phyloP scores from a whole-genome alignment of 805 yeast genomes.

The Pichia exigua region DNA sequence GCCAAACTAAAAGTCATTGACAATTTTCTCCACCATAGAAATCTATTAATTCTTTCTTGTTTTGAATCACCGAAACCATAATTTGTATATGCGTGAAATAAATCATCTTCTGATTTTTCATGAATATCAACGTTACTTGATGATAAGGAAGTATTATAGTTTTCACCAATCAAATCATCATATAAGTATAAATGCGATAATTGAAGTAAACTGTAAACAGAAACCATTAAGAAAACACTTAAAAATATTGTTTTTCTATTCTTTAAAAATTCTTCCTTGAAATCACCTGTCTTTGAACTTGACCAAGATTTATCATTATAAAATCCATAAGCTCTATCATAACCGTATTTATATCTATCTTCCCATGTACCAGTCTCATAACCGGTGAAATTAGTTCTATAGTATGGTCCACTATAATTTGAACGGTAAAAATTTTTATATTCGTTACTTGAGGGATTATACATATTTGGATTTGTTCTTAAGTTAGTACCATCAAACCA shows the following conservation, averaged over 20 bases:
- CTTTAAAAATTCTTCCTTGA: slow-evolving; percentile 21
- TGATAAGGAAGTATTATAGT: slow-evolving; percentile 16
- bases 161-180: slow-evolving; percentile 27
- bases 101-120: slow-evolving; percentile 34
- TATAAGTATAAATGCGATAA: slow-evolving; percentile 23
- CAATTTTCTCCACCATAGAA: slow-evolving; percentile 44
- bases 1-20: slow-evolving; percentile 21
- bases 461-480: slow-evolving; percentile 17
- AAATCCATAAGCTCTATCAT: slow-evolving; percentile 22
- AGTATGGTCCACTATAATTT: not conserved
- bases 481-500: slow-evolving; percentile 31
- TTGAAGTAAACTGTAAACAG: slow-evolving; percentile 25
- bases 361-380: slow-evolving; percentile 26
- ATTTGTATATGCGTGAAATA: slow-evolving; percentile 37
- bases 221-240: slow-evolving; percentile 20
- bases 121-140: slow-evolving; percentile 24
- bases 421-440: slow-evolving; percentile 7
- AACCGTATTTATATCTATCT: slow-evolving; percentile 17
- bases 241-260: slow-evolving; percentile 24
- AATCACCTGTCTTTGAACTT: slow-evolving; percentile 19
- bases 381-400: slow-evolving; percentile 7
- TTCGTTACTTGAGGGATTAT: slow-evolving; percentile 13
- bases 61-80: slow-evolving; percentile 45
- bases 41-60: slow-evolving; percentile 45
- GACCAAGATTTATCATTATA: slow-evolving; percentile 22